Conservation (phyloP, 2,329 filamentous ascomycete species). For the Stemphylium vesicarium region DNA sequence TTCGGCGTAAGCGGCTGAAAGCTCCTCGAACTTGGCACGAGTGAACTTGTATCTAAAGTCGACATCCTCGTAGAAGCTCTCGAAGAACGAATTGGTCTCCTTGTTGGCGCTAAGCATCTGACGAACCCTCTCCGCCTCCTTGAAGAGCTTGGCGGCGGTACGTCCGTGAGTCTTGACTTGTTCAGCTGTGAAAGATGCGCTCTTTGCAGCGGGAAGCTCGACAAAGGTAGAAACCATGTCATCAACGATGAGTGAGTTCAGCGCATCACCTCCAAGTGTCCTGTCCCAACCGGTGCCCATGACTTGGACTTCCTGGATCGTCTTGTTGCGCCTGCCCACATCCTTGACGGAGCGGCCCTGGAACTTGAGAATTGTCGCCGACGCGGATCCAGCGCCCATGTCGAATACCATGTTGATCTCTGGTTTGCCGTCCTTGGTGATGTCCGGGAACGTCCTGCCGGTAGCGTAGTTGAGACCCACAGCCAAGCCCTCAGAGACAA, state of each 20-base stretch:
- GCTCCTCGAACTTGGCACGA: constrained; percentile 79
- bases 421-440: constrained; percentile 81
- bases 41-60: constrained; percentile 92
- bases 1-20: constrained; percentile 71
- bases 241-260: constrained; percentile 87
- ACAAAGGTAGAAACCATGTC: constrained; percentile 86
- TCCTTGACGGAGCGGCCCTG: constrained; percentile 91
- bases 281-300: constrained; percentile 87
- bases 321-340: constrained; percentile 92
- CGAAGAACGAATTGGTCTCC: constrained; percentile 79
- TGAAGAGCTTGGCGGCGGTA: constrained; percentile 86
- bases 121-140: constrained; percentile 85
- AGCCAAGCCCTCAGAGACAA: constrained; percentile 88
- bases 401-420: constrained; percentile 95
- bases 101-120: constrained; percentile 93
- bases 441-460: constrained; percentile 82
- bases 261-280: constrained; percentile 84
- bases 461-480: constrained; percentile 97
- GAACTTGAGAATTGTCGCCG: constrained; percentile 87
- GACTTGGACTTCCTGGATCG: constrained; percentile 91
- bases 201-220: constrained; percentile 68
- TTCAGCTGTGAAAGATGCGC: constrained; percentile 65
- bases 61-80: constrained; percentile 87
- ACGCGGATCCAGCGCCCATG: constrained; percentile 95
- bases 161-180: constrained; percentile 78